These are phyloP conservation scores for Baorangia bicolor DNA, from an alignment of 768 basidiomycete species.

Conservation along the genomic window DNA sequence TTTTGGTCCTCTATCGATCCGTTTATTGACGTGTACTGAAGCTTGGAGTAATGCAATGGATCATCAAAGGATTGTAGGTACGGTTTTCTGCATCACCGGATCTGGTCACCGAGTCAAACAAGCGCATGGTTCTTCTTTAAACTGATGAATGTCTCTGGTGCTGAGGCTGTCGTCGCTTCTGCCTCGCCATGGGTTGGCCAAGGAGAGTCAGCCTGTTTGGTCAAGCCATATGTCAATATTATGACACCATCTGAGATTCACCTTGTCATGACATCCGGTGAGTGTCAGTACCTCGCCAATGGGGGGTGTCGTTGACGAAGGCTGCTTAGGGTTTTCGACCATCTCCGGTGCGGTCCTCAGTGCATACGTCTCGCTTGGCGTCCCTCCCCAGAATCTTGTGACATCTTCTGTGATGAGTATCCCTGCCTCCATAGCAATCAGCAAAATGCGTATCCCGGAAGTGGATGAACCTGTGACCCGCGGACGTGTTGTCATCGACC, in stretches of 20 bases:
- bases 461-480: constrained; percentile 83
- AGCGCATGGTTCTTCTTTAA: constrained; percentile 95
- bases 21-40: constrained; percentile 15
- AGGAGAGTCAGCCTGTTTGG: constrained; percentile 86
- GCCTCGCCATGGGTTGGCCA: constrained; percentile 94
- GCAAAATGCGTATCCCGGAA: constrained; percentile 85
- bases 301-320: constrained; percentile 1
- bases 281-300: constrained; percentile 8
- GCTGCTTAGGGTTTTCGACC: constrained; percentile 67
- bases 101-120: background rate
- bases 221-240: constrained; percentile 77
- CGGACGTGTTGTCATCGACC: constrained; percentile 76
- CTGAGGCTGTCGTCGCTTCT: constrained; percentile 90
- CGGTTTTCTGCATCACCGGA: background rate
- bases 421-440: constrained; percentile 90
- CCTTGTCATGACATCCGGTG: constrained; percentile 83
- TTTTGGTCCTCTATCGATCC: background rate
- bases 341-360: constrained; percentile 88
- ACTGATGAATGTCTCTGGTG: constrained; percentile 88
- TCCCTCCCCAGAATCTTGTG: constrained; percentile 75
- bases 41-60: constrained; percentile 91
- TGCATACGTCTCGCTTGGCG: constrained; percentile 79
- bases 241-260: constrained; percentile 89
- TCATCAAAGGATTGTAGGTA: constrained; percentile 78
- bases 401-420: constrained; percentile 95